Evolutionary conservation across 2,329 filamentous ascomycete species (phyloP).

Genomic region (Colletotrichum tropicale): DNA sequence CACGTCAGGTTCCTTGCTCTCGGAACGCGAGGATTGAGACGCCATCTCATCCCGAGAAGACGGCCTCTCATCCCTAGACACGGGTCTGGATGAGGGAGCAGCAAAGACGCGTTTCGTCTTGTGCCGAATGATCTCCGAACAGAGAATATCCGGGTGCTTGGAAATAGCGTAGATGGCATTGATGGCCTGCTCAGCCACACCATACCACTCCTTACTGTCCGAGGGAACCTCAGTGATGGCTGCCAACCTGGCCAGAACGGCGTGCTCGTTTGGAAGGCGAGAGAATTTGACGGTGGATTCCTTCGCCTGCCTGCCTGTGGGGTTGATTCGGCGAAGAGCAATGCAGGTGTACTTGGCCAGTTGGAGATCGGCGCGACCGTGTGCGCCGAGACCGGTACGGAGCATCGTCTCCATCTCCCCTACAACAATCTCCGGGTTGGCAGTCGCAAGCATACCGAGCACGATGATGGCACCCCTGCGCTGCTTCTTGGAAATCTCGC

Average conservation of each 20-base stretch:
- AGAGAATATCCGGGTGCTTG: conserved; percentile 91
- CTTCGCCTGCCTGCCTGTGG: conserved; percentile 79
- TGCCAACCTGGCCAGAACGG: conserved; percentile 80
- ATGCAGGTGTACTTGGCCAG: conserved; percentile 96
- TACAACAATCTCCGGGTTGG: conserved; percentile 90
- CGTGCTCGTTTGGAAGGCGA: conserved; percentile 89
- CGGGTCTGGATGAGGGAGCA: conserved; percentile 30
- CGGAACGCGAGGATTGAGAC: neutral
- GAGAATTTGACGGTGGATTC: conserved; percentile 72
- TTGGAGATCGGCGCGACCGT: conserved; percentile 82
- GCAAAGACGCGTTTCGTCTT: conserved; percentile 85
- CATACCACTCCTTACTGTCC: conserved; percentile 94
- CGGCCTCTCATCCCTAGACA: conserved; percentile 41
- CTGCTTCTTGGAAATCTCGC: conserved; percentile 90
- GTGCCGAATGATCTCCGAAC: conserved; percentile 85
- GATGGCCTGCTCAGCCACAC: conserved; percentile 94
- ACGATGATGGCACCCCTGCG: conserved; percentile 94
- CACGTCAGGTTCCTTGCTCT: conserved; percentile 22
- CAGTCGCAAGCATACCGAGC: conserved; percentile 92
- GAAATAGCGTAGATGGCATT: conserved; percentile 93
- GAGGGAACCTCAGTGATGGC: conserved; percentile 85
- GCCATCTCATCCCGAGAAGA: conserved; percentile 1
- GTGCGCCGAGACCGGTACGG: conserved; percentile 81
- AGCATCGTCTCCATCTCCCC: conserved; percentile 96
- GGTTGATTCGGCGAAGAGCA: conserved; percentile 88